phyloP scores from a whole-genome alignment of 176 grass and related monocot genomes.

The Sorghum bicolor region DNA sequence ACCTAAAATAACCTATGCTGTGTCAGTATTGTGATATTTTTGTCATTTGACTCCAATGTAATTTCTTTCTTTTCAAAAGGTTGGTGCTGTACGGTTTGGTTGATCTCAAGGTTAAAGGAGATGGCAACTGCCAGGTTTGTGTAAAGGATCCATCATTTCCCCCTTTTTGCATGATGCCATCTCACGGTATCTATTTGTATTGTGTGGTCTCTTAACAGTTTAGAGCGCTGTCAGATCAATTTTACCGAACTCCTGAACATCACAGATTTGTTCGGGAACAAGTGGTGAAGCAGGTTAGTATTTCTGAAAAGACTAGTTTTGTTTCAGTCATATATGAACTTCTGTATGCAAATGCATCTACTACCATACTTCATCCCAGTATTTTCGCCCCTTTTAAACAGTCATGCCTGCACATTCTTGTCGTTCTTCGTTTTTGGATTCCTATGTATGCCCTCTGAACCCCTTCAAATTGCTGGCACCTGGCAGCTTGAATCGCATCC shows the following conservation, averaged over 20 bases:
- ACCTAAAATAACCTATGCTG: neutral
- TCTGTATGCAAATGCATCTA: neutral
- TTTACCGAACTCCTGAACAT: conserved; percentile 70
- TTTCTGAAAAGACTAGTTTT: neutral
- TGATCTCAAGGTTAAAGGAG: conserved; percentile 86
- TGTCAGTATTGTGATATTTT: neutral
- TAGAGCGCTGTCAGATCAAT: conserved; percentile 80
- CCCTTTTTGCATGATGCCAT: neutral
- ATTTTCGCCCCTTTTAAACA: neutral
- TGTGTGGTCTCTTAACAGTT: conserved; percentile 51
- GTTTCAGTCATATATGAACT: neutral
- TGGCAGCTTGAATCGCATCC: conserved; percentile 67
- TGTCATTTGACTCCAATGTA: neutral
- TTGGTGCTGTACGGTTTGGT: conserved; percentile 73
- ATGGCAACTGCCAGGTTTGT: conserved; percentile 92
- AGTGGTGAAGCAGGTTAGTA: conserved; percentile 72
- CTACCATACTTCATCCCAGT: neutral
- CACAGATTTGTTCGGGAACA: conserved; percentile 88
- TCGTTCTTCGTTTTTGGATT: neutral
- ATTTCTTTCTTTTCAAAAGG: conserved; percentile 18
- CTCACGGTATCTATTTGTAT: neutral
- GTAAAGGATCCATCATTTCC: neutral
- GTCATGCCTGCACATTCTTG: neutral
- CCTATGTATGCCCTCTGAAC: neutral
- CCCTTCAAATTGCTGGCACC: conserved; percentile 4